phyloP scores from a whole-genome alignment of 2,329 filamentous ascomycete genomes.

The Calonectria hawksworthii region DNA sequence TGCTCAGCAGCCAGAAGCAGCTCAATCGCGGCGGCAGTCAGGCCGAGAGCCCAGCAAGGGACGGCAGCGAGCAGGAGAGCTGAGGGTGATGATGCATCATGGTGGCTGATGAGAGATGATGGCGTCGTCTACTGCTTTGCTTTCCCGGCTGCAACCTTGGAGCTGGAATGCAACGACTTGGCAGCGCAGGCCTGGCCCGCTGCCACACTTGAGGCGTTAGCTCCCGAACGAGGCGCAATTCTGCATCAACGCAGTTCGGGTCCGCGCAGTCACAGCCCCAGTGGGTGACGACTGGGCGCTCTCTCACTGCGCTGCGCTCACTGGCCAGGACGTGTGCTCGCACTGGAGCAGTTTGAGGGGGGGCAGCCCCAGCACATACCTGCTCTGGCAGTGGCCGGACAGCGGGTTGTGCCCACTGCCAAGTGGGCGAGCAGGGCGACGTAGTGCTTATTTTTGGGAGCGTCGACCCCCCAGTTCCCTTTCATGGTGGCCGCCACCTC shows the following conservation, averaged over 20 bases:
- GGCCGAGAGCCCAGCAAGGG: neutral
- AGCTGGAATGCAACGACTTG: neutral
- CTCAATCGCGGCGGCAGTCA: neutral
- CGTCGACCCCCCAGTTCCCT: neutral
- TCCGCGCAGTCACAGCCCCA: slow-evolving; percentile 32
- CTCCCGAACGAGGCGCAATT: slow-evolving; percentile 22
- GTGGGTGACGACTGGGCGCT: slow-evolving; percentile 35
- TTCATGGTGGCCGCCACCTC: slow-evolving; percentile 34
- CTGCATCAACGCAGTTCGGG: slow-evolving; percentile 9
- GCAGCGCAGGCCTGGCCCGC: neutral
- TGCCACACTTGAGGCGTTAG: slow-evolving; percentile 16
- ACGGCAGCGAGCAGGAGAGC: neutral
- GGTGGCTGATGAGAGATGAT: slow-evolving; percentile 14
- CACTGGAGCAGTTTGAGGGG: neutral
- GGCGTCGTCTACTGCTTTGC: neutral
- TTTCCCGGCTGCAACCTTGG: neutral
- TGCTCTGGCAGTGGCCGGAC: neutral
- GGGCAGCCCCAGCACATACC: neutral
- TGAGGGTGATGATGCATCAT: slow-evolving; percentile 6
- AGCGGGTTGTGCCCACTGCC: neutral
- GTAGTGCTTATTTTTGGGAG: slow-evolving; percentile 40
- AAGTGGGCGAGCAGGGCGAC: neutral
- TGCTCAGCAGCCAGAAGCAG: neutral
- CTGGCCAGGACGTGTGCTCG: slow-evolving; percentile 11
- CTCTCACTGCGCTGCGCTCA: neutral